phyloP scores from a whole-genome alignment of 202 grass and related monocot species.

The Digitaria exilis region DNA sequence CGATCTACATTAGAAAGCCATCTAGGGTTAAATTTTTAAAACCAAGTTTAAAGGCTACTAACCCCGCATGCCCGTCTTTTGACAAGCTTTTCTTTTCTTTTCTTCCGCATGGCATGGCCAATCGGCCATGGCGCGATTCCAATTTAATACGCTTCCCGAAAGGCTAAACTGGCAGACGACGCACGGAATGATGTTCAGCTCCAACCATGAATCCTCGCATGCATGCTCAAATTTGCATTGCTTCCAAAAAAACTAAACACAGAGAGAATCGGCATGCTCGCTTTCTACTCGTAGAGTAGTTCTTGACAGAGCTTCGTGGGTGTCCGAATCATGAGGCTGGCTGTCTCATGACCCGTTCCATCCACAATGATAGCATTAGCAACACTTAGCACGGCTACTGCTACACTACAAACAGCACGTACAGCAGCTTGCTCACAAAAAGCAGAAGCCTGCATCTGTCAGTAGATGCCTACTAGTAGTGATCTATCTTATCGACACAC shows the following conservation, averaged over 20 bases:
- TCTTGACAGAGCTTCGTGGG: slow-evolving; percentile 20
- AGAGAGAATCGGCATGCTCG: no score
- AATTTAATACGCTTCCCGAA: no score
- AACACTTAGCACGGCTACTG: slow-evolving; percentile 14
- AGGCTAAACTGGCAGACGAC: background rate
- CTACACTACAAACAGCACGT: background rate
- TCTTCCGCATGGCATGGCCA: no score
- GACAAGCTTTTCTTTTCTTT: no score
- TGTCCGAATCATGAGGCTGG: slow-evolving; percentile 46
- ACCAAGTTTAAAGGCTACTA: no score
- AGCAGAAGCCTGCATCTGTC: background rate
- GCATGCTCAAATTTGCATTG: background rate
- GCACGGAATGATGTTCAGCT: background rate
- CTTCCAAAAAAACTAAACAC: no score
- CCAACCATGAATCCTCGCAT: background rate
- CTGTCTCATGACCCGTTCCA: slow-evolving; percentile 36
- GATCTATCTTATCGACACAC: background rate
- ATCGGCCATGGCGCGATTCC: no score
- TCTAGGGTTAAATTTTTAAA: no score
- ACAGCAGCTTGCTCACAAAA: background rate
- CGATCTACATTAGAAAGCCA: no score
- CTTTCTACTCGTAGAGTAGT: no score
- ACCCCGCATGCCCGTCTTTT: no score
- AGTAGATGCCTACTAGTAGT: background rate
- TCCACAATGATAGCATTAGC: slow-evolving; percentile 38